These are phyloP conservation scores for Aspergillus cejpii DNA, from an alignment of 2,329 filamentous ascomycete genomes.

Conservation along the genomic window DNA sequence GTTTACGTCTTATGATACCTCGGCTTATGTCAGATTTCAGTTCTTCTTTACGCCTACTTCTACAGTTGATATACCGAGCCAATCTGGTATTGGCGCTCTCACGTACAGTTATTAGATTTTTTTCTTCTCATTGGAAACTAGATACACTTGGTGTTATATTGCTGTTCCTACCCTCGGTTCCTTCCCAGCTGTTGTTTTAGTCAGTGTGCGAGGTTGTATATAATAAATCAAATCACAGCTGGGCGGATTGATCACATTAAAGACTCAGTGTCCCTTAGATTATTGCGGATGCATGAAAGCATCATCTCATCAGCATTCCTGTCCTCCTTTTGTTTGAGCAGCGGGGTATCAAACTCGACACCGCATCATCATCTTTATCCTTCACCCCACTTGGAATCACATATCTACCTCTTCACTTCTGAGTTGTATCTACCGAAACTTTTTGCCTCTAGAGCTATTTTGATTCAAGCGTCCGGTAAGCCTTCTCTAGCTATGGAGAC, in stretches of 20 bases:
- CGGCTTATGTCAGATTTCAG: conserved; percentile 6
- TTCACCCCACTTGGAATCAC: not conserved
- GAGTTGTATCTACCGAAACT: no score
- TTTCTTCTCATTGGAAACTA: not conserved
- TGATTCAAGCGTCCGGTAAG: no score
- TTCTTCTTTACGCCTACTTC: conserved; percentile 9
- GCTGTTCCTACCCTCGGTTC: no score
- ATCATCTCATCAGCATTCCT: no score
- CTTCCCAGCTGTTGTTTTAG: no score
- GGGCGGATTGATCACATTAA: no score
- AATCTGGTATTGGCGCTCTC: conserved; percentile 14
- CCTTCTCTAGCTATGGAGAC: conserved; percentile 17
- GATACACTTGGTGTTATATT: not conserved
- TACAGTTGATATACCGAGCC: conserved; percentile 5
- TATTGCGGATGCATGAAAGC: no score
- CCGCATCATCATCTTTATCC: not conserved
- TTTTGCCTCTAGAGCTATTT: no score
- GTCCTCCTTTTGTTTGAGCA: not conserved
- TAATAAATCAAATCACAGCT: not conserved
- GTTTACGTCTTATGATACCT: conserved; percentile 16
- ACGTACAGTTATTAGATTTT: not conserved
- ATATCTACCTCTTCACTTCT: no score
- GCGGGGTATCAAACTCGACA: not conserved
- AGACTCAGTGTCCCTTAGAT: no score
- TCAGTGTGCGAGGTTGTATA: not conserved